Evolutionary conservation across 176 grass and related monocot genomes (phyloP).

Genomic region (Aegilops umbellulata): DNA sequence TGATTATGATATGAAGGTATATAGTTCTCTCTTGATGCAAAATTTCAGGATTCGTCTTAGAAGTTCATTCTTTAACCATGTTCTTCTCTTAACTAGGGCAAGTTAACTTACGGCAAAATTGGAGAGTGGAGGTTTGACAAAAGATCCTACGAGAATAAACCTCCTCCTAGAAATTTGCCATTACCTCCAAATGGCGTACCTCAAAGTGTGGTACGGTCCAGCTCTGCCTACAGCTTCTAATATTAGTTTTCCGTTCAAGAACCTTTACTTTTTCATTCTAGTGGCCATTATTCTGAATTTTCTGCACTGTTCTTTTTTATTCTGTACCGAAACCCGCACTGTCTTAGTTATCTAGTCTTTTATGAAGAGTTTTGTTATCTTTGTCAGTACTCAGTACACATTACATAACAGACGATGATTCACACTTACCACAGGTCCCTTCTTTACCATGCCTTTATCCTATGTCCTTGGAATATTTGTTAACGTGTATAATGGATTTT

Average conservation of each 20-base stretch:
- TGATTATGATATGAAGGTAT: slow-evolving; percentile 86
- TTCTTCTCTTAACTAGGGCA: slow-evolving; percentile 48
- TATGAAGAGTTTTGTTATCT: neutral
- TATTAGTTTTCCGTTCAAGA: neutral
- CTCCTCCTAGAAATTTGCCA: slow-evolving; percentile 78
- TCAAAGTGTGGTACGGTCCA: slow-evolving; percentile 82
- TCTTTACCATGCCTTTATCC: neutral
- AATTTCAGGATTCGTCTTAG: neutral
- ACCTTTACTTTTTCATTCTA: neutral
- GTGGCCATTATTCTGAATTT: neutral
- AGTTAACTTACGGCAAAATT: slow-evolving; percentile 86
- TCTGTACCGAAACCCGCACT: neutral
- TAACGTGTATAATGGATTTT: neutral
- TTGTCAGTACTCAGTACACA: neutral
- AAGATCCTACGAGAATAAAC: slow-evolving; percentile 58
- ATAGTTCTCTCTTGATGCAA: neutral
- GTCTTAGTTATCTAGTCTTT: neutral
- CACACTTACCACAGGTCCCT: neutral
- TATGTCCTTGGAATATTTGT: neutral
- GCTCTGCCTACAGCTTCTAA: slow-evolving; percentile 24
- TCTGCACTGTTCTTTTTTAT: neutral
- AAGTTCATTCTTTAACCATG: slow-evolving; percentile 13
- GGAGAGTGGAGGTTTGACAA: slow-evolving; percentile 99
- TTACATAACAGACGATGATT: too few relatives aligned
- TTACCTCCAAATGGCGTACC: slow-evolving; percentile 77